phyloP scores from a whole-genome alignment of 2,329 filamentous ascomycete genomes.

The Dothidotthia symphoricarpi region DNA sequence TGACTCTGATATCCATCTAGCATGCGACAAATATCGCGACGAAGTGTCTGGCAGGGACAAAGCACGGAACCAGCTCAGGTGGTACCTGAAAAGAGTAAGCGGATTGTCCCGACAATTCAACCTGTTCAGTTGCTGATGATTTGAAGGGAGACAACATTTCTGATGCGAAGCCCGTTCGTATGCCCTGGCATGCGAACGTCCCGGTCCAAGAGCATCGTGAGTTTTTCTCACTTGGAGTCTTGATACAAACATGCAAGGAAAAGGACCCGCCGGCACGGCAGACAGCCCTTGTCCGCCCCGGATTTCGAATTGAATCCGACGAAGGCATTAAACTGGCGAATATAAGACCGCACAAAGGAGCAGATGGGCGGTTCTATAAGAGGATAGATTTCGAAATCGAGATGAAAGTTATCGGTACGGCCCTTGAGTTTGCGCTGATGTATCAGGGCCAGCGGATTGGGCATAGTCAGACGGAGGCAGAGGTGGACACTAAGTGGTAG shows the following conservation, averaged over 20 bases:
- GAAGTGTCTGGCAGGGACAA: not conserved
- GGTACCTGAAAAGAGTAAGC: constrained; percentile 3
- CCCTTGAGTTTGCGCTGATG: constrained; percentile 10
- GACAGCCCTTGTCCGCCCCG: not conserved
- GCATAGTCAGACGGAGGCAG: not conserved
- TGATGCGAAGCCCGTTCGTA: constrained; percentile 2
- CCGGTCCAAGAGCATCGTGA: not conserved
- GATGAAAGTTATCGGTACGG: constrained; percentile 11
- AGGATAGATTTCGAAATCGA: constrained; percentile 6
- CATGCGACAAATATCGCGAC: constrained; percentile 1
- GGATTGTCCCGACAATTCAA: not conserved
- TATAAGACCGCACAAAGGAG: not conserved
- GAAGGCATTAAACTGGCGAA: constrained; percentile 1
- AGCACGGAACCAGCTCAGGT: constrained; percentile 3
- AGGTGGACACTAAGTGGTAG: too few relatives aligned
- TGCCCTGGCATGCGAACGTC: not conserved
- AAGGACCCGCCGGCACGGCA: not conserved
- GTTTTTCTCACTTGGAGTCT: not conserved
- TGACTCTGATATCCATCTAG: constrained; percentile 1
- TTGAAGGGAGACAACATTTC: constrained; percentile 2
- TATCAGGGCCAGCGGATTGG: constrained; percentile 5
- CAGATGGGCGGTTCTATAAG: constrained; percentile 6
- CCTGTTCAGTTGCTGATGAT: not conserved
- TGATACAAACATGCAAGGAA: constrained; percentile 3
- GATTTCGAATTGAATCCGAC: not conserved